phyloP scores from a whole-genome alignment of 345 rosid genomes.

The Erucastrum elatum region DNA sequence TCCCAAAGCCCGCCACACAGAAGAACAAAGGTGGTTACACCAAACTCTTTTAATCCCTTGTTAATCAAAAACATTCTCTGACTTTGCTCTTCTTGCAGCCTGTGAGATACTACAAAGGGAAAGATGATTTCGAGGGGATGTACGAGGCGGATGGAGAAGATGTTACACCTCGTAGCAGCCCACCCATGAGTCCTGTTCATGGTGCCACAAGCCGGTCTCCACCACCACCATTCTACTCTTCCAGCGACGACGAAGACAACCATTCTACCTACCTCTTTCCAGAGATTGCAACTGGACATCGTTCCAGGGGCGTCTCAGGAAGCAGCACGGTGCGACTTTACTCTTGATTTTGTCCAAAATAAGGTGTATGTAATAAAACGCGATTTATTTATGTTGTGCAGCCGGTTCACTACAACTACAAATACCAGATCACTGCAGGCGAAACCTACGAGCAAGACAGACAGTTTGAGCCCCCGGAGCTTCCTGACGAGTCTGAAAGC shows the following conservation, averaged over 20 bases:
- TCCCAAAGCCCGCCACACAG: constrained; percentile 25
- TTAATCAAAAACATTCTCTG: neutral
- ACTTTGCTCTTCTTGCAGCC: constrained; percentile 17
- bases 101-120: constrained; percentile 2
- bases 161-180: constrained; percentile 27
- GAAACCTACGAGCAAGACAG: constrained; percentile 32
- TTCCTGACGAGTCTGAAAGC: constrained; percentile 30
- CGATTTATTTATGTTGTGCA: constrained; percentile 1
- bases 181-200: constrained; percentile 26
- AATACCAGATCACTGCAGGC: constrained; percentile 3
- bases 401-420: constrained; percentile 41
- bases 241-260: constrained; percentile 35
- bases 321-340: constrained; percentile 28
- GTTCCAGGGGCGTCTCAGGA: constrained; percentile 30
- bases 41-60: neutral
- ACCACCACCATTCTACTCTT: constrained; percentile 33
- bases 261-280: constrained; percentile 33
- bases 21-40: constrained; percentile 22
- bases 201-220: constrained; percentile 22
- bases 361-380: neutral
- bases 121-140: constrained; percentile 33
- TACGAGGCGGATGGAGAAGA: constrained; percentile 39
- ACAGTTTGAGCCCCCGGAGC: constrained; percentile 38
- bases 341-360: neutral
- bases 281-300: constrained; percentile 26